Evolutionary conservation across 148 eudicot species (phyloP), one percentile per base, ranked within the genome.

Genomic region (Fagopyrum homotropicum): DNA sequence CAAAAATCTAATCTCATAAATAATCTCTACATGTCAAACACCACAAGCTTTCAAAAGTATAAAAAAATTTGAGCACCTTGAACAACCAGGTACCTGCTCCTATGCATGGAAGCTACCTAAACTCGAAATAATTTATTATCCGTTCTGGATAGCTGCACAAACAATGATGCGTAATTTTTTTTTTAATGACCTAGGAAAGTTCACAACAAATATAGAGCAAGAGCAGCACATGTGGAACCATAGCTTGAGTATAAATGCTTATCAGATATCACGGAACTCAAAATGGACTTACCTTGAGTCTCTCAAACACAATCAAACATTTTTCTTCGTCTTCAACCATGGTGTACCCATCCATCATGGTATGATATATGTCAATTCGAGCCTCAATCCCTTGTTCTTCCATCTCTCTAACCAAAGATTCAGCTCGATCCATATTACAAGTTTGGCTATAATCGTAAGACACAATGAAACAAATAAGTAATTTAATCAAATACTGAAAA

Each of bases 351-450:
- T 92, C 96, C 97, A 95, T 95, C 98, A 95, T 95, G 29, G 89
- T 90, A 74, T 95, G 98, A 78, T 95, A 95, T 81, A 90, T 92
- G 82, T 88, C 96, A 69, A 90, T 85, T 48, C 96, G 86, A 74
- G 97, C 98, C 86, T 95, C 98, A 78, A 95, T 89, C 79, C 98
- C 98, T 82, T 89, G 92, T 82, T 92, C 97, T 83, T 95, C 98
- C 98, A 92, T 95, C 84, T 95, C 98, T 85, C 93, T 90, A 72
- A 95, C 97, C 81, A 92, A 90, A 56, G 84, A 89, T 89, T 95
- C 98, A 73, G 98, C 98, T 76, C 80, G 85, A 29, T 84, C 91
- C 93, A 95, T 87, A 77, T 89, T 81, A 78, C 83, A 83, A 15
- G 75, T 80, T 84, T 89, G 97, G 84, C 98, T 93, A 86, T 81